Conservation (phyloP, 1,139 yeast genomes). For the Barnettozyma hawaiiensis region DNA sequence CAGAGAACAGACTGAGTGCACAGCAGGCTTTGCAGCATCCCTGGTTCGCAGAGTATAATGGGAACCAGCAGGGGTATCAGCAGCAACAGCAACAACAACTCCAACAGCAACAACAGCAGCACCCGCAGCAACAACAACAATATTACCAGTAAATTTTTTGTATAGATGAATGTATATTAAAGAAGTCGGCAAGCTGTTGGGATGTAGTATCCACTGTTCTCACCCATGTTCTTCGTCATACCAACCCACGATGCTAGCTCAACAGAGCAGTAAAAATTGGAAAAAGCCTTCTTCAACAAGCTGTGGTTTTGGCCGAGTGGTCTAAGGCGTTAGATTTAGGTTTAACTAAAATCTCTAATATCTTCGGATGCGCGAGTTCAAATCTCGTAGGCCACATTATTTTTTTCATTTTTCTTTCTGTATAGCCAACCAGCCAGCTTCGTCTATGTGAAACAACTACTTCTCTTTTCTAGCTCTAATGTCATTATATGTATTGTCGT, state of each 20-base stretch:
- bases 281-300: not conserved
- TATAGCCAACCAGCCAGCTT: not conserved
- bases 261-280: too few species aligned
- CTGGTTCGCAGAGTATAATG: constrained; percentile 78
- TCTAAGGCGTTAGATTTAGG: constrained; percentile 6
- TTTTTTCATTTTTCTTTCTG: not conserved
- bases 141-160: constrained; percentile 3
- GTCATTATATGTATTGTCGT: too few species aligned
- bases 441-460: not conserved
- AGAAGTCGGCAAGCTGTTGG: too few species aligned
- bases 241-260: too few species aligned
- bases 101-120: not conserved
- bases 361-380: constrained; percentile 7
- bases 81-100: not conserved
- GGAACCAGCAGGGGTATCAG: not conserved
- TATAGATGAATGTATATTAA: not conserved
- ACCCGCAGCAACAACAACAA: not conserved
- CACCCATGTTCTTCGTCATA: too few species aligned
- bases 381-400: constrained; percentile 6
- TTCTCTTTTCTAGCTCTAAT: too few species aligned
- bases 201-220: too few species aligned
- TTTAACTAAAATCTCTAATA: constrained; percentile 3
- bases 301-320: constrained; percentile 5
- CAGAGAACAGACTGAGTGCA: constrained; percentile 87
- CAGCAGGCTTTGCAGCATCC: constrained; percentile 91